Evolutionary conservation across 257 asterid species (phyloP), one percentile per base, ranked within the genome.

Genomic region (Nicotiana benthamiana): DNA sequence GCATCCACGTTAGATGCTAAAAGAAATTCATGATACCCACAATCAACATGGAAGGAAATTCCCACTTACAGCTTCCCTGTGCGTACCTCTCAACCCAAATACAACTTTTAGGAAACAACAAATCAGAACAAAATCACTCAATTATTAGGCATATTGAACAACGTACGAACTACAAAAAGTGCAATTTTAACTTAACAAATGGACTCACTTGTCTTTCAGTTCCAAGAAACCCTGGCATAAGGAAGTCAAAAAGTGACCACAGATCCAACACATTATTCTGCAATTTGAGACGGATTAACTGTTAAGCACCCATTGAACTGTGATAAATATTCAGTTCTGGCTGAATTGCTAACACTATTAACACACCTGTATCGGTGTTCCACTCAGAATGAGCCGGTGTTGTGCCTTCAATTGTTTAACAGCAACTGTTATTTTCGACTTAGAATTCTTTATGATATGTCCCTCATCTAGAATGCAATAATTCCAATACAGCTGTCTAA

Each of bases 191-290:
- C 56, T 51, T 13, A 51, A 18, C 15, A 53, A 26, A 75, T 67
- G 67, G 80, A 85, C 93, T 80, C 92, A 96, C 99, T 84, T 96
- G 99, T 94, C 97, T 92, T 84, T 96, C 99, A 10, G 99, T 96
- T 88, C 99, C 99, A 81, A 96, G 99, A 88, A 96, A 96, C 82
- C 99, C 99, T 30, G 99, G 99, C 98, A 96, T 96, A 78, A 96
- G 98, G 87, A 96, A 96, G 93, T 96, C 99, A 85, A 96, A 96
- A 81, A 96, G 97, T 80, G 99, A 96, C 99, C 99, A 96, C 18
- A 96, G 89, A 85, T 96, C 99, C 94, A 96, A 88, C 75, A 96
- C 98, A 81, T 96, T 96, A 76, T 96, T 96, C 99, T 96, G 99
- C 97, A 91, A 85, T 80, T 52, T 53, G 80, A 80, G 85, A 80